Conservation (phyloP, 108 stramenopile species). For the Cylindrotheca closterium region DNA sequence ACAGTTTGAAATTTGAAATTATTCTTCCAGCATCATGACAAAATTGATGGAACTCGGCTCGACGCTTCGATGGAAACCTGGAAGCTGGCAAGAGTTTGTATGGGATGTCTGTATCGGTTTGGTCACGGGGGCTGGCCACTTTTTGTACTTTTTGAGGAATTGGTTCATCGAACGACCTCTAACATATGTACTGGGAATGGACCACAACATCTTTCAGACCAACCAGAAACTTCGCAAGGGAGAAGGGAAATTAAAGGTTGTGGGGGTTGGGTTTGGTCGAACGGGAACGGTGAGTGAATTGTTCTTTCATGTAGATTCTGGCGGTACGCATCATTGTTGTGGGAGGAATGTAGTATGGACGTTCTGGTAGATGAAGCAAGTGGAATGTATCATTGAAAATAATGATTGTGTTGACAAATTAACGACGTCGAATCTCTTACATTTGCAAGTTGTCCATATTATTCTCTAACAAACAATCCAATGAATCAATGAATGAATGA, state of each 20-base stretch:
- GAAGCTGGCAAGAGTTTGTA: conserved; percentile 38
- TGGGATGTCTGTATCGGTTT: conserved; percentile 40
- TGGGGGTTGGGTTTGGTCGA: conserved; percentile 79
- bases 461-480: too few species aligned
- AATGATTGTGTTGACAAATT: too few species aligned
- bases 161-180: conserved; percentile 12
- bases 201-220: conserved; percentile 1
- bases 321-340: background rate
- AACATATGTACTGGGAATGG: conserved; percentile 15
- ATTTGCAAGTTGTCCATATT: too few species aligned
- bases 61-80: conserved; percentile 32
- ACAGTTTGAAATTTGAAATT: too few species aligned
- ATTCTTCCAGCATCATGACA: conserved; percentile 9
- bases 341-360: background rate
- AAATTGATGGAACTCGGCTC: conserved; percentile 34
- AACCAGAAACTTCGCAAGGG: background rate
- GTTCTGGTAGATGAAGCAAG: too few species aligned
- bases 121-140: conserved; percentile 28
- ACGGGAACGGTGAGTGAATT: conserved; percentile 75
- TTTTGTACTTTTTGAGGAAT: conserved; percentile 10
- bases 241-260: conserved; percentile 54
- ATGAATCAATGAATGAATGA: too few species aligned
- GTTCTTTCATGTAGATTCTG: background rate
- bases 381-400: too few species aligned
- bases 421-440: too few species aligned